These are phyloP conservation scores for Sistotremastrum suecicum DNA, from an alignment of 768 basidiomycete species.

Conservation along the genomic window DNA sequence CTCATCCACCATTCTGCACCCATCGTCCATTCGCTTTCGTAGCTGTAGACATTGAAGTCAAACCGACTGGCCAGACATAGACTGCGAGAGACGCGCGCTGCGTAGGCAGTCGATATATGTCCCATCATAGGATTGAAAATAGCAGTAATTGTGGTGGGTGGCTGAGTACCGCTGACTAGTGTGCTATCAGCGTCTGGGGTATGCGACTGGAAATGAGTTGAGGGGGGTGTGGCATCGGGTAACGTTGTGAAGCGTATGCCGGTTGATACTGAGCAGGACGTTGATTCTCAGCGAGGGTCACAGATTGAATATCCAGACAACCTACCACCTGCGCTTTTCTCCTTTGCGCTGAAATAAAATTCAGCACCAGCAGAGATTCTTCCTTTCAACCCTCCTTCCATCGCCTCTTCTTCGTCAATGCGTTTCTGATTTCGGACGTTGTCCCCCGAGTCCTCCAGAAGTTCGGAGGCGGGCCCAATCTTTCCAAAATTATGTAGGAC, in stretches of 20 bases:
- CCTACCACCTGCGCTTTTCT: slow-evolving; percentile 83
- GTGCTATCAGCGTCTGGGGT: slow-evolving; percentile 14
- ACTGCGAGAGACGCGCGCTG: slow-evolving; percentile 74
- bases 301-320: slow-evolving; percentile 5
- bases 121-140: slow-evolving; percentile 95
- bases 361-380: slow-evolving; percentile 88
- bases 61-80: slow-evolving; percentile 81
- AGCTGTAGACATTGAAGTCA: slow-evolving; percentile 94
- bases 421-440: slow-evolving; percentile 34
- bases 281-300: background rate
- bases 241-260: slow-evolving; percentile 90
- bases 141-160: slow-evolving; percentile 89
- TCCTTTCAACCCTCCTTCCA: slow-evolving; percentile 83
- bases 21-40: slow-evolving; percentile 91
- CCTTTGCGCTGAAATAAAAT: slow-evolving; percentile 84
- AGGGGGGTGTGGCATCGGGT: slow-evolving; percentile 61
- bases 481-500: slow-evolving; percentile 88
- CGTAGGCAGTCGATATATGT: slow-evolving; percentile 83
- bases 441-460: slow-evolving; percentile 20
- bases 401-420: slow-evolving; percentile 90
- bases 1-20: slow-evolving; percentile 96
- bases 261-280: slow-evolving; percentile 54
- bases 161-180: slow-evolving; percentile 40
- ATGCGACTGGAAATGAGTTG: slow-evolving; percentile 35
- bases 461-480: slow-evolving; percentile 23